Evolutionary conservation across 495 filamentous ascomycete species (phyloP).

Genomic region (Podospora pseudoanserina): DNA sequence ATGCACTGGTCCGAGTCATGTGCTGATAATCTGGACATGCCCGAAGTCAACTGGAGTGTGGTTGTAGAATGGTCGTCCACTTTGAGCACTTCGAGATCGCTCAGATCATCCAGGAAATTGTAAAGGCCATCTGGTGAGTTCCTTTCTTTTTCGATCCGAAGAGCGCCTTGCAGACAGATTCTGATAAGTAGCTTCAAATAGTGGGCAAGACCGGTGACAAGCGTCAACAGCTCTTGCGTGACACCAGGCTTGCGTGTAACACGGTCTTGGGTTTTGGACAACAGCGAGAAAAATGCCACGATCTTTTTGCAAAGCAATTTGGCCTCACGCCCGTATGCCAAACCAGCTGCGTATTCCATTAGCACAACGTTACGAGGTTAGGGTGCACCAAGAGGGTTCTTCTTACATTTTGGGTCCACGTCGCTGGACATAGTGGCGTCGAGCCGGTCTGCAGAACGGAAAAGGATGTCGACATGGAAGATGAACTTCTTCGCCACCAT

Average conservation of each 20-base stretch:
- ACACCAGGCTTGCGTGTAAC: constrained; percentile 86
- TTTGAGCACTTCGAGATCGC: constrained; percentile 66
- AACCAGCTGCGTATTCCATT: constrained; percentile 46
- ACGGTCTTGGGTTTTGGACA: constrained; percentile 90
- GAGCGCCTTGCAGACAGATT: constrained; percentile 89
- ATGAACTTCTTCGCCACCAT: constrained; percentile 97
- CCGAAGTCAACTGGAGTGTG: constrained; percentile 68
- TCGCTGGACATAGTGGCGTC: constrained; percentile 59
- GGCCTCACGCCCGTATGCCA: constrained; percentile 89
- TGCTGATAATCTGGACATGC: constrained; percentile 69
- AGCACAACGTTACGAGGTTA: constrained; percentile 9
- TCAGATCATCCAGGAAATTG: constrained; percentile 75
- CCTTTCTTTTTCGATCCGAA: constrained; percentile 85
- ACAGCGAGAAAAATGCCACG: constrained; percentile 90
- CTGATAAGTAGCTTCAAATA: constrained; percentile 97
- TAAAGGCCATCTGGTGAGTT: constrained; percentile 68
- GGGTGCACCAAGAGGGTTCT: background rate
- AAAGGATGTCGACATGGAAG: constrained; percentile 89
- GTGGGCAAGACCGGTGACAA: constrained; percentile 95
- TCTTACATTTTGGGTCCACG: background rate
- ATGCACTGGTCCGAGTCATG: constrained; percentile 77
- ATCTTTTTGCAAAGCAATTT: constrained; percentile 99
- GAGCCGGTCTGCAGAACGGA: constrained; percentile 80
- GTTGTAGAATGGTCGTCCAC: constrained; percentile 56
- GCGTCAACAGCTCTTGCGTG: constrained; percentile 89